A percentile compares a stretch with the other conserved stretches of the same genome.
These are phyloP conservation scores for Botrytis paeoniae DNA, from an alignment of 2,329 filamentous ascomycete species.

Conservation along the genomic window DNA sequence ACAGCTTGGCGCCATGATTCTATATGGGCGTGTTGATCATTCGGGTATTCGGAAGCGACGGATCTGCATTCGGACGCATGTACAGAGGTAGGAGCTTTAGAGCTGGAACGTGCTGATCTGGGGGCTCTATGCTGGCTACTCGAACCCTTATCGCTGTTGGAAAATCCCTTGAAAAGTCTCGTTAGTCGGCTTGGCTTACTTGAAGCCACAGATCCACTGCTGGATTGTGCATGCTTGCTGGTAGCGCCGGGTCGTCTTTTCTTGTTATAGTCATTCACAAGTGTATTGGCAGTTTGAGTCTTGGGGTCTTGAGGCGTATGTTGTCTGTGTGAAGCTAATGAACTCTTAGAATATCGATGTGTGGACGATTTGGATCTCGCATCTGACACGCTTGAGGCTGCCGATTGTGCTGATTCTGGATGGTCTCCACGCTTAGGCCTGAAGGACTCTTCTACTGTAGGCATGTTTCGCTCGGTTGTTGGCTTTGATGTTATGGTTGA, in stretches of 20 bases:
- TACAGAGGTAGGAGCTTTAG: neutral
- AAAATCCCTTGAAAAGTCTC: neutral
- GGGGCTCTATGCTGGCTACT: neutral
- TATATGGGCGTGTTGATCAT: neutral
- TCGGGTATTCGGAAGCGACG: neutral
- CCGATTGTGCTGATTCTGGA: neutral
- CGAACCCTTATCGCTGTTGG: neutral
- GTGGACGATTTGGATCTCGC: neutral
- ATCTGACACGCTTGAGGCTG: neutral
- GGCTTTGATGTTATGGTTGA: neutral
- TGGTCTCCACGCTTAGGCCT: neutral
- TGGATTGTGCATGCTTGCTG: neutral
- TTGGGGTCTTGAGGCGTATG: neutral
- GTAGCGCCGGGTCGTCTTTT: neutral
- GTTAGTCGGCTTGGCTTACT: neutral
- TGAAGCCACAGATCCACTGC: neutral
- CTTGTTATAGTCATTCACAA: neutral
- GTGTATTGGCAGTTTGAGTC: neutral
- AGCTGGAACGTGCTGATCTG: neutral
- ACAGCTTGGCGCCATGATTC: neutral
- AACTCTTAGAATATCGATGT: neutral
- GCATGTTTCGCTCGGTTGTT: neutral
- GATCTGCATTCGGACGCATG: neutral
- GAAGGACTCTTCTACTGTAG: neutral
- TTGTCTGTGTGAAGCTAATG: neutral